Evolutionary conservation across 345 rosid species (phyloP), one percentile per base, ranked within the genome.

Genomic region (Lenwebbia sp.): DNA sequence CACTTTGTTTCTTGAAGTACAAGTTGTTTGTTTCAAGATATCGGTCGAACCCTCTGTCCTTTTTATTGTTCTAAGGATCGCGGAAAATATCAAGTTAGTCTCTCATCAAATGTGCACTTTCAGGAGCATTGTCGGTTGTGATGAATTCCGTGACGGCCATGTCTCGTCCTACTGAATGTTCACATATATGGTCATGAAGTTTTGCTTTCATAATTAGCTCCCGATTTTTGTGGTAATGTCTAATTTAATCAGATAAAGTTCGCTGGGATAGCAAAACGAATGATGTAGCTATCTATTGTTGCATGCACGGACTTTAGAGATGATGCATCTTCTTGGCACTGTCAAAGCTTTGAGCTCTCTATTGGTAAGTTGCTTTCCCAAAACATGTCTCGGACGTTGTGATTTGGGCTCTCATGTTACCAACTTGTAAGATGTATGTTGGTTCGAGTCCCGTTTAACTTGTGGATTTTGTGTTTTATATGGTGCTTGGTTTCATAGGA

Each of bases 391-490:
- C 25, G 25, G 78, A 19, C 47, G 5, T 33, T 33, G 47, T 0
- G 25, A 33, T 70, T 33, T 33, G 13, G 78, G 78, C 44, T 7
- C 78, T 15, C 78, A 6, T 70, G 6, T 70, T 33, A 4, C 44
- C 76, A 9, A 9, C 76, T 33, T 17, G 3, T 33, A 17, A 33
- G 44, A 17, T 70, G 25, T 4, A 9, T 0, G 47, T 10, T 0
- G 25, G 78, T 33, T 33, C 0, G 0, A 5, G 47, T 33, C 78
- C 19, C 44, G 0, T 62, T 62, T 19, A 4, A 1, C 1, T 65
- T 33, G 44, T 13, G 19, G 57, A 22, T 54, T 54, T 22, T 8
- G 57, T 22, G 57, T 10, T 54, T 3, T 7, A 8, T 22, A 54
- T 4, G 57, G 57, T 4, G 57, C 57, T 22, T 7, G 57, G 23